Base-by-base conservation (phyloP, 2,329 filamentous ascomycete genomes). In the Arthrobotrys megalospora region DNA sequence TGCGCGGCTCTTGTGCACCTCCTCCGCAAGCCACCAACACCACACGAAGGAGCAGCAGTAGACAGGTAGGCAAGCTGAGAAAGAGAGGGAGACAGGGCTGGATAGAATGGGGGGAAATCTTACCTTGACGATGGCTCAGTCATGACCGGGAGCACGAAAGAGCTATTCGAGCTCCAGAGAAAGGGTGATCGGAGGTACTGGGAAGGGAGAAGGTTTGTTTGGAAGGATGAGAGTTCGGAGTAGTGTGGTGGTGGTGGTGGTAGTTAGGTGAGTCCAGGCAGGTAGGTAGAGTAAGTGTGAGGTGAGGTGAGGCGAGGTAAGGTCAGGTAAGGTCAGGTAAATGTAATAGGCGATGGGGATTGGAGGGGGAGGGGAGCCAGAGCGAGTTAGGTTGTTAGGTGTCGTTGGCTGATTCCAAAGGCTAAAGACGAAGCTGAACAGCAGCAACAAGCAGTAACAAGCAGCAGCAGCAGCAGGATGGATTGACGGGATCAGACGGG, bases 51-150 rank as follows among this genome's bases (percentile, higher is more conserved):
- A 41, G 36, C 12, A 53, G 16, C 24, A 28, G 24, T 28, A 28
- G 24, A 28, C 24, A 28, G 24, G 24, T 28, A 28, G 24, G 24
- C 24, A 28, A 28, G 24, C 24, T 28, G 24, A 6, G 11, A 16
- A 24, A 53, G 47, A 24, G 47, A 53, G 50, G 63, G 50, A 52
- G 24, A 28, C 24, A 21, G 12, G 34, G 45, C 41, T 21, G 41
- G 19, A 28, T 8, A 36, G 38, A 11, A 47, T n/a, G 24, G 12
- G 14, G 38, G 58, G 12, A 52, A 34, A 43, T 65, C 75, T 72
- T n/a, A 78, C 75, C 75, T 78, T 60, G 75, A 72, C 41, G 75
- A 78, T 72, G 75, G 75, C 60, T 78, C 75, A 78, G 50, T 78
- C 75, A 78, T 78, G 75, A 72, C 75, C 75, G 62, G 67, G 55